Evolutionary conservation across 768 basidiomycete genomes (phyloP), one percentile per base, ranked within the genome.

Genomic region (Mycena maculata): DNA sequence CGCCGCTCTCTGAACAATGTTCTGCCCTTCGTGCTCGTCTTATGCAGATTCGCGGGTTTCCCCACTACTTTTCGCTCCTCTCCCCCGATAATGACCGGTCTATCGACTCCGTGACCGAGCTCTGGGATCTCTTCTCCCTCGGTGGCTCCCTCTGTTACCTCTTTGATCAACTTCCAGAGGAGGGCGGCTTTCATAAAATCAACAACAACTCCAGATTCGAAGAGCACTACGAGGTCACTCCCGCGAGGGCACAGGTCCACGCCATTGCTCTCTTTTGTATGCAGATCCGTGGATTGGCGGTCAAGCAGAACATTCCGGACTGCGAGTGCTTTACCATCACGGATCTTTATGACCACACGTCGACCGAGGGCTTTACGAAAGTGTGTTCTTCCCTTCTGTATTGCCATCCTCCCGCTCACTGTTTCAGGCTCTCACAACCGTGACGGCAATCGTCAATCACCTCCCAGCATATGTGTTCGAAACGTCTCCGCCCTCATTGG

Each of bases 131-230:
- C 75, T 93, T 99, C 80, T 90, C 94, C 41, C 87, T 95, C 25
- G 97, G 98, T 61, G 90, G 94, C 45, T 91, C 95, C 42, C 92
- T 99, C 71, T 96, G 95, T 81, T 98, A 92, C 83, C 89, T 99
- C 72, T 97, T 94, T 85, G 96, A 99, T 80, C 89, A 92, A 76
- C 89, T 98, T 56, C 91, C 91, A 42, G 78, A 78, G 57, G 83
- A 90, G 58, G 83, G 86, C 60, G 87, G 87, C 41, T 87, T 86
- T 72, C 82, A 76, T 41, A 85, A 82, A 78, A 84, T 86, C 68
- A 84, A 84, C 74, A 83, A 85, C 66, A 83, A 88, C 71, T 92
- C 90, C 56, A 87, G n/a, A n/a, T n/a, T 89, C 75, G 85, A 87
- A 27, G 83, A 85, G 9, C 80, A 86, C 33, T 89, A 88, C 66